Percentiles rank a stretch among this genome's conserved stretches.
phyloP scores from a whole-genome alignment of 805 yeast species.

The Hanseniaspora meyeri region DNA sequence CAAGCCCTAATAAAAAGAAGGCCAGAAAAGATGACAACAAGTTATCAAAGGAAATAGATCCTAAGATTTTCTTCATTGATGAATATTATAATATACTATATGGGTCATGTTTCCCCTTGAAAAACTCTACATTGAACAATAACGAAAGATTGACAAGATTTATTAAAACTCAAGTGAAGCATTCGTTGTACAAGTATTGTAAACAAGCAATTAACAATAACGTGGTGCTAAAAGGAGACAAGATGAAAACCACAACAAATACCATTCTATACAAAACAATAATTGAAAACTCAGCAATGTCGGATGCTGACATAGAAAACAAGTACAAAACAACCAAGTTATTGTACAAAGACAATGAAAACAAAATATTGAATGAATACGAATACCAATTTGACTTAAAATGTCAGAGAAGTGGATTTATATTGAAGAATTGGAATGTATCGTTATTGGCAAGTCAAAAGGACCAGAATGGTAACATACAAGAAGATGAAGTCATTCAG shows the following conservation, averaged over 20 bases:
- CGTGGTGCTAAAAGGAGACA: conserved; percentile 12
- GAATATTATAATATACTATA: conserved; percentile 31
- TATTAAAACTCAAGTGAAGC: conserved; percentile 25
- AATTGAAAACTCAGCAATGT: conserved; percentile 24
- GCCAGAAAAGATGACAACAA: background rate
- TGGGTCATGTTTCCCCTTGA: conserved; percentile 27
- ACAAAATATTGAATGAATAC: conserved; percentile 19
- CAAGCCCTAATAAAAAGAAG: background rate
- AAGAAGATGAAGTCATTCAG: background rate
- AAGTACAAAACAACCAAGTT: conserved; percentile 8
- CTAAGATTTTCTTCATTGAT: conserved; percentile 21
- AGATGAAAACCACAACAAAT: conserved; percentile 25
- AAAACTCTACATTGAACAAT: conserved; percentile 31
- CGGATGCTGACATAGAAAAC: conserved; percentile 20
- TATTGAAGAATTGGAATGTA: background rate
- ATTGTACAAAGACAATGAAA: conserved; percentile 5
- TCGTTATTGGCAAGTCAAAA: background rate
- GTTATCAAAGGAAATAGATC: conserved; percentile 13
- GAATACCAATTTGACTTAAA: conserved; percentile 20
- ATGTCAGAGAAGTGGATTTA: conserved; percentile 15
- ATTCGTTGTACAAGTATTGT: background rate
- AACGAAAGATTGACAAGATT: conserved; percentile 37
- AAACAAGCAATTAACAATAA: conserved; percentile 33
- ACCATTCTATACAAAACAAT: conserved; percentile 17
- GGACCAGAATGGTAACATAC: background rate